A percentile compares a stretch with the other conserved stretches of the same genome.
Evolutionary conservation across 306 rosid species (phyloP).

Genomic region (Acacia melanoxylon): DNA sequence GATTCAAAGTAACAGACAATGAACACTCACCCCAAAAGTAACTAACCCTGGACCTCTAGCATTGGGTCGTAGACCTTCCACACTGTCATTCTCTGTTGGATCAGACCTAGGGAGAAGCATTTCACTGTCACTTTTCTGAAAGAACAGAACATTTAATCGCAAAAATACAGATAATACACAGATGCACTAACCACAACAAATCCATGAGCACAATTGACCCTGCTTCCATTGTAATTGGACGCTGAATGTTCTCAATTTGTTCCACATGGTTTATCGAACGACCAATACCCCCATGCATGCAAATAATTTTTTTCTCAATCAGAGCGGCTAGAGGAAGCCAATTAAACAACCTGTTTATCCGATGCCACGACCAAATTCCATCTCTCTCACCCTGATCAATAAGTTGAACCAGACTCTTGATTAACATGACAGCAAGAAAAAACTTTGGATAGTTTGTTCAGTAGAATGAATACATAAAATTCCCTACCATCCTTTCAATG

Average conservation of each 20-base stretch:
- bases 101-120: conserved; percentile 73
- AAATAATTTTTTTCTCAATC: conserved; percentile 92
- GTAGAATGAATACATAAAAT: background rate
- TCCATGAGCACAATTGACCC: conserved; percentile 98
- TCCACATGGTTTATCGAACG: conserved; percentile 94
- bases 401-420: conserved; percentile 36
- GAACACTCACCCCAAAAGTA: conserved; percentile 95
- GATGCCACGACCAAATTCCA: conserved; percentile 99
- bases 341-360: conserved; percentile 88
- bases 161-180: conserved; percentile 26
- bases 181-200: conserved; percentile 78
- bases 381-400: conserved; percentile 88
- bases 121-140: conserved; percentile 34
- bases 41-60: conserved; percentile 99
- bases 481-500: conserved; percentile 89
- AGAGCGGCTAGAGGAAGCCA: conserved; percentile 98
- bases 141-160: conserved; percentile 1
- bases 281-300: conserved; percentile 99
- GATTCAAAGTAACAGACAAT: conserved; percentile 15
- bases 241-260: conserved; percentile 92
- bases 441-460: background rate
- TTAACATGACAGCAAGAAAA: background rate
- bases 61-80: conserved; percentile 94
- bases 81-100: conserved; percentile 96
- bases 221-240: conserved; percentile 97